Evolutionary conservation across 352 stramenopile genomes (phyloP).

Genomic region (Lagenidium sp.): DNA sequence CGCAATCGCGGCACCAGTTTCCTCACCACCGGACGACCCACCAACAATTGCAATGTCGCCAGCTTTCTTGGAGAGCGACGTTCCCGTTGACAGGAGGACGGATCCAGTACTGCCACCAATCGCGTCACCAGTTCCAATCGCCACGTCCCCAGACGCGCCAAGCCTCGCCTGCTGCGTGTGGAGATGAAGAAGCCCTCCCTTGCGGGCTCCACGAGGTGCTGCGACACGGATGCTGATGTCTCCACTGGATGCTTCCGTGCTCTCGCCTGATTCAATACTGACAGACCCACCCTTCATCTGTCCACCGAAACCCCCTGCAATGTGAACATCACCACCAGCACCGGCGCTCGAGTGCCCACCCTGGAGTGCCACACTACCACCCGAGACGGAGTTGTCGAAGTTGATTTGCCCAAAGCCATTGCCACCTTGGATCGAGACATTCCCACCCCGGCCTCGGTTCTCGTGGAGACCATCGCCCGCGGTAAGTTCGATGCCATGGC

Average conservation of each 20-base stretch:
- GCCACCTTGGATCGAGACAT: conserved; percentile 61
- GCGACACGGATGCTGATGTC: too few relatives aligned
- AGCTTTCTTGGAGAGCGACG: too few relatives aligned
- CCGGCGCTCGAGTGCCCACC: conserved; percentile 58
- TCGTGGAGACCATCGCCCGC: conserved; percentile 64
- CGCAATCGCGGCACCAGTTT: too few relatives aligned
- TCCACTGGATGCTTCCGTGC: too few relatives aligned
- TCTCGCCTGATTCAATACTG: too few relatives aligned
- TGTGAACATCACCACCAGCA: conserved; percentile 50
- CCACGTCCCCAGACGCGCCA: background rate
- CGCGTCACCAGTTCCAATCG: background rate
- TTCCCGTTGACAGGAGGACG: background rate
- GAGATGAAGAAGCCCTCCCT: too few relatives aligned
- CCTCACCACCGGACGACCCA: too few relatives aligned
- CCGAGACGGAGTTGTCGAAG: conserved; percentile 65
- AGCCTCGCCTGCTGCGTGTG: too few relatives aligned
- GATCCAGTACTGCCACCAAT: background rate
- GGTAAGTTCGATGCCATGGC: conserved; percentile 33
- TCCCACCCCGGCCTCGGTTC: conserved; percentile 73
- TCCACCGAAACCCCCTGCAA: too few relatives aligned
- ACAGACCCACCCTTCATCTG: too few relatives aligned
- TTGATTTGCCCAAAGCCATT: conserved; percentile 53
- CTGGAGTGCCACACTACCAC: conserved; percentile 53
- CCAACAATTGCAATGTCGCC: too few relatives aligned
- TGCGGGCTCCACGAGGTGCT: too few relatives aligned